Conservation (phyloP, 495 filamentous ascomycete species). For the Talaromyces nanjingensis region DNA sequence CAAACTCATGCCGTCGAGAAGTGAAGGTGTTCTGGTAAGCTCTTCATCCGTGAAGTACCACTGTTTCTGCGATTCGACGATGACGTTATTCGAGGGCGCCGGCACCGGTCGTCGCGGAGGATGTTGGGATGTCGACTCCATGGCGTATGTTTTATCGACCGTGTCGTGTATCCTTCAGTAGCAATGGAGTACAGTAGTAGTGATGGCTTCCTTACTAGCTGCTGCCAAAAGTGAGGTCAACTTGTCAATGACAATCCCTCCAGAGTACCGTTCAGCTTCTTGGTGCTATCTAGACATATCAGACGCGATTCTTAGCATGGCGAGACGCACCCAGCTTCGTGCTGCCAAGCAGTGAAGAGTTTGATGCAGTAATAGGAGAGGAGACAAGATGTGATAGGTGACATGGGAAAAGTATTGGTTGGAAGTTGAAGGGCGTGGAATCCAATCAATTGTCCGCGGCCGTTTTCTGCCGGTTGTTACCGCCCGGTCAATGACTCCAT, state of each 20-base stretch:
- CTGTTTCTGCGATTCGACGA: constrained; percentile 56
- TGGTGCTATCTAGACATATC: neutral
- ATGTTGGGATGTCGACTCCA: constrained; percentile 27
- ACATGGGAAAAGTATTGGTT: neutral
- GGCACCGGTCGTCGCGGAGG: constrained; percentile 36
- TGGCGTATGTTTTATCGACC: constrained; percentile 9
- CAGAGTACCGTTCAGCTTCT: neutral
- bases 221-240: neutral
- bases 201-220: neutral
- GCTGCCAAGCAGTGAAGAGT: neutral
- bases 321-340: neutral
- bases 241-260: neutral
- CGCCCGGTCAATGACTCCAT: neutral
- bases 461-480: neutral
- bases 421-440: neutral
- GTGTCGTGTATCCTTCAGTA: neutral
- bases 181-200: neutral
- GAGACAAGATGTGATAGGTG: neutral
- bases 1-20: constrained; percentile 69
- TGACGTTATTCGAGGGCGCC: constrained; percentile 39
- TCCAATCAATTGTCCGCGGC: neutral
- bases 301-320: neutral
- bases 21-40: constrained; percentile 71
- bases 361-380: neutral
- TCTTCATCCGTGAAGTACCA: constrained; percentile 89